Percentiles rank a stretch among this genome's conserved stretches.
phyloP scores from a whole-genome alignment of 768 basidiomycete genomes.

The Boletus edulis region DNA sequence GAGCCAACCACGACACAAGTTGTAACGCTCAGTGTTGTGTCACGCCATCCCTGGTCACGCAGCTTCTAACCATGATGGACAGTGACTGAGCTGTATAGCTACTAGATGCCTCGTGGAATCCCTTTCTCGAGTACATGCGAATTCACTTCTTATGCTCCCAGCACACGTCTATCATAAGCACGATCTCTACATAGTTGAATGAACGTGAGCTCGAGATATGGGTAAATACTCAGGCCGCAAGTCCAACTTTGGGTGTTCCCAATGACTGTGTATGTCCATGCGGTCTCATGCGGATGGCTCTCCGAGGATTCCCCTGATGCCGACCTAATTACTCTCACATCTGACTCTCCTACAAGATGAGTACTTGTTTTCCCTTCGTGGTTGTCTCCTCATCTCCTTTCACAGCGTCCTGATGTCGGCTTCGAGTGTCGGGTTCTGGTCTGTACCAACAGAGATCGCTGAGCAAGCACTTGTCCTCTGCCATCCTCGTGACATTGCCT shows the following conservation, averaged over 20 bases:
- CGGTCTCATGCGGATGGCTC: neutral
- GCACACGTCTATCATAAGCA: too few species aligned
- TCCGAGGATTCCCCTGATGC: neutral
- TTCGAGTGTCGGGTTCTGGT: slow-evolving; percentile 13
- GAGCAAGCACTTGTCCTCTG: slow-evolving; percentile 58
- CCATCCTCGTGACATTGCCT: slow-evolving; percentile 55
- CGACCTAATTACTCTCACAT: neutral
- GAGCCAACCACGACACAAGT: too few species aligned
- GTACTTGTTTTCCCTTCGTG: neutral
- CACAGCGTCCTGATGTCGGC: slow-evolving; percentile 1
- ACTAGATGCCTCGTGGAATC: too few species aligned
- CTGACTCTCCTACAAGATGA: neutral
- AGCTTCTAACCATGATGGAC: too few species aligned
- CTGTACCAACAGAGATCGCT: slow-evolving; percentile 49
- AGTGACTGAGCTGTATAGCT: too few species aligned
- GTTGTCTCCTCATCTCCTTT: neutral
- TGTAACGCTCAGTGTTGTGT: too few species aligned
- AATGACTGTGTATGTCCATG: neutral
- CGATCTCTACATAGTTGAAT: neutral
- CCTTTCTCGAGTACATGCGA: too few species aligned
- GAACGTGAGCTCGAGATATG: neutral
- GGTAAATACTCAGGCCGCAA: neutral
- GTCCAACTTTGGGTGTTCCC: neutral
- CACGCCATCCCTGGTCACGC: too few species aligned
- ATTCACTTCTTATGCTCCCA: too few species aligned